These are phyloP conservation scores for Kalaharituber pfeilii DNA, from an alignment of 2,329 filamentous ascomycete species.

Conservation along the genomic window DNA sequence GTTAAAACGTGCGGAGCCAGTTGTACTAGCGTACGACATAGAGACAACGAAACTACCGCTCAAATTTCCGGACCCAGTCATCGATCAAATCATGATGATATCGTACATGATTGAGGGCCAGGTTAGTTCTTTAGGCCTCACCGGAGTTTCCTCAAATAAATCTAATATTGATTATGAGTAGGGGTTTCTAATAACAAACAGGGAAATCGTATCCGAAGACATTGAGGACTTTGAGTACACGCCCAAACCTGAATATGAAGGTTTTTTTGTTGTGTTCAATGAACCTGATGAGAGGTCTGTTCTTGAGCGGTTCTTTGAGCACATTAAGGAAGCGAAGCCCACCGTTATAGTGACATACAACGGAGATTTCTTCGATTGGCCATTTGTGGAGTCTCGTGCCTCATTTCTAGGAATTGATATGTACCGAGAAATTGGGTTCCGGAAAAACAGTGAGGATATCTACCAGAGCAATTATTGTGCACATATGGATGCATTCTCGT, in stretches of 20 bases:
- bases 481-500: conserved; percentile 97
- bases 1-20: conserved; percentile 76
- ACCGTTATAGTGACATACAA: conserved; percentile 99
- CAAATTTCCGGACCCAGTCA: conserved; percentile 86
- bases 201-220: conserved; percentile 93
- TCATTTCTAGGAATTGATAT: conserved; percentile 94
- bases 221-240: conserved; percentile 98
- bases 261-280: conserved; percentile 95
- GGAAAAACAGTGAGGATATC: conserved; percentile 86
- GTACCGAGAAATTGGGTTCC: conserved; percentile 97
- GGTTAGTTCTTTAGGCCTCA: conserved; percentile 4
- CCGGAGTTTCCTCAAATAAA: neutral
- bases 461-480: conserved; percentile 93
- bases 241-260: conserved; percentile 86
- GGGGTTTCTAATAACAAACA: conserved; percentile 92
- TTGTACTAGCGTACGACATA: conserved; percentile 99
- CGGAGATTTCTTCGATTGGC: conserved; percentile 99
- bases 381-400: conserved; percentile 84
- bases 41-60: conserved; percentile 90
- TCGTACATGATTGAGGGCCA: conserved; percentile 99
- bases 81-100: conserved; percentile 99
- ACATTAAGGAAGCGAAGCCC: conserved; percentile 84
- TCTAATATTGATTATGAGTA: conserved; percentile 6
- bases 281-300: conserved; percentile 80
- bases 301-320: conserved; percentile 82